Base-by-base conservation (phyloP, 805 yeast genomes). In the Candida nitratophila region DNA sequence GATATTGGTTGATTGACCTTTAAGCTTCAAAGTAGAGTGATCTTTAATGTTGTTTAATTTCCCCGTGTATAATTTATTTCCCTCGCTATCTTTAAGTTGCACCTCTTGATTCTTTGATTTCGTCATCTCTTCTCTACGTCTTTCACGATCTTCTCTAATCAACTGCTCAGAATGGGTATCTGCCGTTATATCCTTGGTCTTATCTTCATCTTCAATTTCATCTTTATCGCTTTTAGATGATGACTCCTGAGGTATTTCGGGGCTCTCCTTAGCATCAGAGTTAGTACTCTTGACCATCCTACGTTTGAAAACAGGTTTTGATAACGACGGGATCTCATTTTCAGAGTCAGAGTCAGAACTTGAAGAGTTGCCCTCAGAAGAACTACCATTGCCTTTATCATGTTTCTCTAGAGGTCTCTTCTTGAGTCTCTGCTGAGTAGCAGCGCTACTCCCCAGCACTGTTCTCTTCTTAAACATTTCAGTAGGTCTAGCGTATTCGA, bases 1-100 rank as follows among this genome's bases (percentile, higher is more conserved):
- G 26, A 90, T 71, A 53, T 74, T 74, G 0, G 76, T 41, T 0
- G 71, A 60, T 14, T 68, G 47, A 4, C 60, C 59, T 43, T 60
- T 60, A 9, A 51, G 44, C 17, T 46, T 40, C 21, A 45, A 40
- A 16, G 47, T 46, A 11, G 47, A 44, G 3, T 45, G 48, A 1
- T 49, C 45, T 19, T 46, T 48, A 16, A 41, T 44, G 3, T 39
- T 41, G 10, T 41, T 42, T n/a, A 17, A 4, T 3, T 12, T 39
- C 0, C 71, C 70, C 15, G 46, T 58, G 44, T 68, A 66, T 1
- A 52, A 17, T 5, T 54, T 58, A 39, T 50, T 53, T 7, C 58
- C 55, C 9, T 55, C 50, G 15, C 45, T 5, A 41, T 40, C 58
- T 44, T 22, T 37, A 20, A 4, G 12, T 14, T 36, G 39, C 14